A percentile compares a stretch with the other conserved stretches of the same genome.
Evolutionary conservation across 306 rosid genomes (phyloP).

Genomic region (Cotoneaster glaucophyllus): DNA sequence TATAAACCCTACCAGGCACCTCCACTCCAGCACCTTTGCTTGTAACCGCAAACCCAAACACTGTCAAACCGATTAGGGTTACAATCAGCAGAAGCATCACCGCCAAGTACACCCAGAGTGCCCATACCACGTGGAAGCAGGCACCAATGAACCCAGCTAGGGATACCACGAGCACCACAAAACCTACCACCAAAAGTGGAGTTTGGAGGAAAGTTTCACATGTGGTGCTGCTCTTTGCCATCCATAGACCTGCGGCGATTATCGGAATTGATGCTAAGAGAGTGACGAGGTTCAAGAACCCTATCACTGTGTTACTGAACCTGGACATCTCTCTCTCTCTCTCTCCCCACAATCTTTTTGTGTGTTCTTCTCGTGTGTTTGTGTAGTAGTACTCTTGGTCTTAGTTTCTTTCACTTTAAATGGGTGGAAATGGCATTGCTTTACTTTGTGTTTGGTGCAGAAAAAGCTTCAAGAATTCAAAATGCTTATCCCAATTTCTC

Average conservation of each 20-base stretch:
- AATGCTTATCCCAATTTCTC: conserved; percentile 14
- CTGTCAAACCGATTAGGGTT: conserved; percentile 52
- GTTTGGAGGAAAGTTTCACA: conserved; percentile 81
- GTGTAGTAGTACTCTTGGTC: background rate
- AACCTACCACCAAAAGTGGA: conserved; percentile 73
- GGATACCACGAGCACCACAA: conserved; percentile 67
- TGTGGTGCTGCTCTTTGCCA: conserved; percentile 79
- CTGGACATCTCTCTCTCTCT: conserved; percentile 43
- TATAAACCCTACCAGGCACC: conserved; percentile 67
- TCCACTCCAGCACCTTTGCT: conserved; percentile 65
- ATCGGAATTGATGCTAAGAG: conserved; percentile 89
- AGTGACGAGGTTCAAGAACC: conserved; percentile 74
- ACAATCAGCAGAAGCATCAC: conserved; percentile 74
- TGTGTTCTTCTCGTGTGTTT: conserved; percentile 3
- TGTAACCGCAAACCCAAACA: conserved; percentile 75
- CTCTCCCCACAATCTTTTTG: background rate
- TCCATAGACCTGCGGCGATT: conserved; percentile 88
- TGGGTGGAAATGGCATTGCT: conserved; percentile 9
- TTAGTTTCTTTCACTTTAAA: conserved; percentile 15
- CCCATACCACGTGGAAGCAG: conserved; percentile 88
- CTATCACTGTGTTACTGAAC: conserved; percentile 92
- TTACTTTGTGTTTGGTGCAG: conserved; percentile 21
- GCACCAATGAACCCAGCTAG: conserved; percentile 94
- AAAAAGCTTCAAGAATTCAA: conserved; percentile 14
- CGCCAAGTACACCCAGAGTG: conserved; percentile 79